These are phyloP conservation scores for Cotoneaster glaucophyllus DNA, from an alignment of 306 rosid genomes.

Conservation along the genomic window DNA sequence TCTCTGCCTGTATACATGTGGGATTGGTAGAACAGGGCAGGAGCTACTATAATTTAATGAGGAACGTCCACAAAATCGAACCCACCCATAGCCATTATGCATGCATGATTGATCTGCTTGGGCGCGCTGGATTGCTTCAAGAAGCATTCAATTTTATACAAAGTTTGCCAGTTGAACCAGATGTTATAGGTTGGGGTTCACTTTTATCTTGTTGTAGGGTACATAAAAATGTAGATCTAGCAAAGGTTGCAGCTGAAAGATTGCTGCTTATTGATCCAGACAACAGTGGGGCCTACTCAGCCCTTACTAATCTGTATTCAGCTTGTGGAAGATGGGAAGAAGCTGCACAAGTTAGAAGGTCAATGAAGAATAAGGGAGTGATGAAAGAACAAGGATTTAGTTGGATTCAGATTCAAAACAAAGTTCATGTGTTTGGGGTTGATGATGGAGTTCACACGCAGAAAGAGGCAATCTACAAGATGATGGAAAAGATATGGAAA, in stretches of 20 bases:
- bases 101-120: conserved; percentile 75
- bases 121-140: conserved; percentile 81
- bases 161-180: conserved; percentile 73
- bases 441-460: conserved; percentile 69
- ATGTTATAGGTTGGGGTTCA: conserved; percentile 78
- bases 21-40: conserved; percentile 72
- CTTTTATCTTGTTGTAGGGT: conserved; percentile 73
- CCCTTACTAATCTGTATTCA: conserved; percentile 75
- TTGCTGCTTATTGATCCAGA: conserved; percentile 75
- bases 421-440: conserved; percentile 70
- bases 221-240: conserved; percentile 63
- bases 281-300: conserved; percentile 76
- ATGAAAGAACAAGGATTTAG: conserved; percentile 83
- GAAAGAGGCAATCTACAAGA: conserved; percentile 58
- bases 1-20: conserved; percentile 78
- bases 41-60: conserved; percentile 62
- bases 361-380: conserved; percentile 78
- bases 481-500: conserved; percentile 63
- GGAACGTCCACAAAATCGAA: conserved; percentile 55
- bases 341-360: conserved; percentile 74
- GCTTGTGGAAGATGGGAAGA: conserved; percentile 78
- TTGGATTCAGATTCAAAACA: conserved; percentile 68
- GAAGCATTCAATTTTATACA: conserved; percentile 60
- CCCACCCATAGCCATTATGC: conserved; percentile 74
- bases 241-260: conserved; percentile 69